phyloP scores from a whole-genome alignment of 2,329 filamentous ascomycete genomes.

The Aureobasidium lini region DNA sequence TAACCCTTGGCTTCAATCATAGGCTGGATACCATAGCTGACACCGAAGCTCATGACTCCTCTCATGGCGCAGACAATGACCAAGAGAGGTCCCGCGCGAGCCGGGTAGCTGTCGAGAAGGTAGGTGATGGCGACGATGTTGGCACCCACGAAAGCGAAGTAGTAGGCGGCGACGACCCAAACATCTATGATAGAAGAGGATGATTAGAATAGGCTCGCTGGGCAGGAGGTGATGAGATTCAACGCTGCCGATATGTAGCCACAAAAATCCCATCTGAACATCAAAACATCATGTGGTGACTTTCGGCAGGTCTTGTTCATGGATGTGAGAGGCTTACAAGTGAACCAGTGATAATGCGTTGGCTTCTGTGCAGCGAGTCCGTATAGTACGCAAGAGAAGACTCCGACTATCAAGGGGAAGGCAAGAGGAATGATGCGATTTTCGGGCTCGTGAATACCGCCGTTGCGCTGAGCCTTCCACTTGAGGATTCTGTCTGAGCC shows the following conservation, averaged over 20 bases:
- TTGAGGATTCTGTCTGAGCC: slow-evolving; percentile 34
- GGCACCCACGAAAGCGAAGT: slow-evolving; percentile 34
- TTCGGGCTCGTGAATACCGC: slow-evolving; percentile 37
- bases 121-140: slow-evolving; percentile 41
- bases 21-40: slow-evolving; percentile 31
- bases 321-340: not conserved
- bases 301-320: no score
- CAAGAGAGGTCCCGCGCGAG: slow-evolving; percentile 35
- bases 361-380: slow-evolving; percentile 29
- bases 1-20: slow-evolving; percentile 28
- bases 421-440: slow-evolving; percentile 30
- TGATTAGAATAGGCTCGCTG: no score
- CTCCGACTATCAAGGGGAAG: slow-evolving; percentile 33
- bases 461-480: slow-evolving; percentile 29
- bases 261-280: no score
- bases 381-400: slow-evolving; percentile 33
- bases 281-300: no score
- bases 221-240: no score
- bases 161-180: slow-evolving; percentile 21
- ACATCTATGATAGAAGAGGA: slow-evolving; percentile 6
- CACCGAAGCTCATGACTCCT: slow-evolving; percentile 40
- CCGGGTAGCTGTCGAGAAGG: slow-evolving; percentile 39
- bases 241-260: no score
- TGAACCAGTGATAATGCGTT: slow-evolving; percentile 21
- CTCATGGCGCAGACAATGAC: slow-evolving; percentile 41